phyloP scores from a whole-genome alignment of 2,329 filamentous ascomycete species.

The Trichoderma endophyticum region DNA sequence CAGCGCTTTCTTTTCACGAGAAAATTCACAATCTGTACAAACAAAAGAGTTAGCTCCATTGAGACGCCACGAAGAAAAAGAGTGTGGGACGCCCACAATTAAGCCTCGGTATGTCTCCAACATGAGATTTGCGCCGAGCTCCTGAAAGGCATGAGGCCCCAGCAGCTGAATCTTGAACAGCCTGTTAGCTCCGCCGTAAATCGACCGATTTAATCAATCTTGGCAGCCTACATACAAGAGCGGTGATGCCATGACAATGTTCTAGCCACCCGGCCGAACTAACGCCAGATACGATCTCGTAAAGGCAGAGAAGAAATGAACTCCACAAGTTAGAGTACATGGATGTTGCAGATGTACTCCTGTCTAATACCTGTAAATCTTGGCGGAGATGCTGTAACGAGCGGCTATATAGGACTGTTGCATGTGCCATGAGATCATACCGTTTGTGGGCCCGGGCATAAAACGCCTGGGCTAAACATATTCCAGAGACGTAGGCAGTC shows the following conservation, averaged over 20 bases:
- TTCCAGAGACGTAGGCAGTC: background rate
- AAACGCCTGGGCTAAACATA: background rate
- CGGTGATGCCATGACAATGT: background rate
- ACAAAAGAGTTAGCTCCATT: background rate
- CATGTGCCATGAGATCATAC: background rate
- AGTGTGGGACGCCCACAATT: background rate
- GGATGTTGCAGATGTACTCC: background rate
- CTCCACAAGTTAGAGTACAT: constrained; percentile 4
- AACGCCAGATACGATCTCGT: background rate
- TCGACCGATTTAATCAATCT: background rate
- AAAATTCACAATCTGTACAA: background rate
- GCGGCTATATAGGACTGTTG: background rate
- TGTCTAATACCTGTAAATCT: background rate
- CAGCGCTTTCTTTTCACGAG: background rate
- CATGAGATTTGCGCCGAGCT: background rate
- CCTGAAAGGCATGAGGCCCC: background rate
- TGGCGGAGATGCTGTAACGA: background rate
- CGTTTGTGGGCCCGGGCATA: background rate
- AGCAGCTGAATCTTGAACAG: background rate
- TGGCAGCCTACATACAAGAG: background rate
- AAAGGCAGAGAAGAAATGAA: constrained; percentile 1
- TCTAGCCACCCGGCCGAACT: background rate
- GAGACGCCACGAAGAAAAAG: background rate
- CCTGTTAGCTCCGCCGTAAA: background rate
- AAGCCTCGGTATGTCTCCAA: background rate